Percentiles rank a stretch among this genome's conserved stretches.
Conservation (phyloP, 164 flowering plant genomes). For the Piper betle region DNA sequence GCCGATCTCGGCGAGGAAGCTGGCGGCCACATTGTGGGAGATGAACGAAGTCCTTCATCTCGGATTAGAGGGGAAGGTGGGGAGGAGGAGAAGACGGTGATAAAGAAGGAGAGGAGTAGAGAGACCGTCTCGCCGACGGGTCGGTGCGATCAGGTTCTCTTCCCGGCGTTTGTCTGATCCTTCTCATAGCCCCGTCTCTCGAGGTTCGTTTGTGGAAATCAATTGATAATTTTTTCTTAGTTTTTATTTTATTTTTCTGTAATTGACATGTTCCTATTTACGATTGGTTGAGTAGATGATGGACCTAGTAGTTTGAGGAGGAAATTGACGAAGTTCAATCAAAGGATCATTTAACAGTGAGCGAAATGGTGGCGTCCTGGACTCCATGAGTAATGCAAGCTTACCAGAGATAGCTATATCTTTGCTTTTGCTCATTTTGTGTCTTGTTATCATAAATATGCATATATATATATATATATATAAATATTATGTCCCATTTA, state of each 20-base stretch:
- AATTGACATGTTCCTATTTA: no score
- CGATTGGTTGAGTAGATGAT: conserved; percentile 25
- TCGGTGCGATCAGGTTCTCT: conserved; percentile 42
- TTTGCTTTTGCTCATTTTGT: background rate
- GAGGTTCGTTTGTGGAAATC: conserved; percentile 34
- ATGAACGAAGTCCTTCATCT: conserved; percentile 68
- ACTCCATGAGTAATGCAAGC: conserved; percentile 50
- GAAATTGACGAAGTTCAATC: conserved; percentile 35
- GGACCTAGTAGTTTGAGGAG: conserved; percentile 42
- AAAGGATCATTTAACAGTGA: conserved; percentile 28
- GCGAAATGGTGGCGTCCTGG: conserved; percentile 25
- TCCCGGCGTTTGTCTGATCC: conserved; percentile 92
- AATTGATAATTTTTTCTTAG: no score
- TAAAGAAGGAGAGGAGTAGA: conserved; percentile 24
- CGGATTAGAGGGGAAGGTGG: conserved; percentile 15
- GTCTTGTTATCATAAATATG: no score
- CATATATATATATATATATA: no score
- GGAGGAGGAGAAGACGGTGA: conserved; percentile 12
- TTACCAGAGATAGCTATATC: conserved; percentile 63
- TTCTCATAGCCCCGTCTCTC: conserved; percentile 78
- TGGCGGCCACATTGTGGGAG: conserved; percentile 96
- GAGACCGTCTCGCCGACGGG: conserved; percentile 23
- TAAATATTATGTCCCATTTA: no score
- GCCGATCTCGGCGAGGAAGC: conserved; percentile 83
- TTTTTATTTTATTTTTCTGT: background rate